phyloP scores from a whole-genome alignment of 2,329 filamentous ascomycete species.

The Lecanicillium sp. region DNA sequence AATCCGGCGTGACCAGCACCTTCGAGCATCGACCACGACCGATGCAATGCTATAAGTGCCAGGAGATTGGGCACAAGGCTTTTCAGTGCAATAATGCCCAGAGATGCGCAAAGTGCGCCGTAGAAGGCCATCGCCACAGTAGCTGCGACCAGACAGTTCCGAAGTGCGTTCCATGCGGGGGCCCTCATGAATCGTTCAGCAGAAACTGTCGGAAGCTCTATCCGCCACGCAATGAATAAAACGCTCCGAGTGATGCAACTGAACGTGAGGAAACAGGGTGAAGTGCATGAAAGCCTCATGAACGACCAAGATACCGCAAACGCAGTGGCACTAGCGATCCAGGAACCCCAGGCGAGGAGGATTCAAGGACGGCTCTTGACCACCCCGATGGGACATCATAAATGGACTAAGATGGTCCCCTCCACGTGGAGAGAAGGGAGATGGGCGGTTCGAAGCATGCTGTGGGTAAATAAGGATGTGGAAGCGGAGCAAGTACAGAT shows the following conservation, averaged over 20 bases:
- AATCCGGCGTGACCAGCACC: slow-evolving; percentile 11
- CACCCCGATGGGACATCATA: slow-evolving; percentile 10
- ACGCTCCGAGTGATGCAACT: slow-evolving; percentile 12
- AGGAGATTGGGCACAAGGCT: slow-evolving; percentile 18
- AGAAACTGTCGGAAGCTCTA: slow-evolving; percentile 15
- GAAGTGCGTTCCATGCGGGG: slow-evolving; percentile 14
- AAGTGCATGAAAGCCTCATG: slow-evolving; percentile 13
- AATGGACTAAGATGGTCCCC: slow-evolving; percentile 12
- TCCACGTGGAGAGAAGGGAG: slow-evolving; percentile 9
- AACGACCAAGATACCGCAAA: slow-evolving; percentile 12
- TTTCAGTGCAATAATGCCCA: slow-evolving; percentile 18
- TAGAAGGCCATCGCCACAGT: slow-evolving; percentile 15
- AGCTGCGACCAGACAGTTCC: slow-evolving; percentile 9
- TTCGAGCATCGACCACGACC: slow-evolving; percentile 16
- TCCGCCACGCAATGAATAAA: slow-evolving; percentile 12
- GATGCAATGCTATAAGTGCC: slow-evolving; percentile 21
- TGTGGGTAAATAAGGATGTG: slow-evolving; percentile 11
- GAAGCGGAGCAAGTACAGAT: slow-evolving; percentile 11
- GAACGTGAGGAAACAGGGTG: slow-evolving; percentile 11
- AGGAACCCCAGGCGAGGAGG: slow-evolving; percentile 11
- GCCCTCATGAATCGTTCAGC: slow-evolving; percentile 16
- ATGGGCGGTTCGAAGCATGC: slow-evolving; percentile 14
- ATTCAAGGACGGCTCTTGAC: slow-evolving; percentile 11
- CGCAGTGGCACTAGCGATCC: slow-evolving; percentile 10
- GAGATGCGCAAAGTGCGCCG: slow-evolving; percentile 11